Evolutionary conservation across 2,329 filamentous ascomycete genomes (phyloP), one percentile per base, ranked within the genome.

Genomic region (Trichoderma lentiforme): DNA sequence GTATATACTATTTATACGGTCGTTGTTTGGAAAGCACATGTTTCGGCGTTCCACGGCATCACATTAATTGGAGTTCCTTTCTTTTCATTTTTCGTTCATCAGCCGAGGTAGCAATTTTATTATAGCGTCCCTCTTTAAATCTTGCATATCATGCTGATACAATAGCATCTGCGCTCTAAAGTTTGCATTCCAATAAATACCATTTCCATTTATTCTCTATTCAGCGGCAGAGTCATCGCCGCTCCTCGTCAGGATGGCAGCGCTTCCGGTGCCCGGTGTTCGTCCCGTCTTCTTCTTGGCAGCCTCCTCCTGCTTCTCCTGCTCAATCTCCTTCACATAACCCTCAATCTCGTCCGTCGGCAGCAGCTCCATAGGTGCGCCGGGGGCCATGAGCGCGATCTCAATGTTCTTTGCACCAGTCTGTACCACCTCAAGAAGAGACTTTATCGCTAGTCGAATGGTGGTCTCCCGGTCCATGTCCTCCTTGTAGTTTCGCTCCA

Each of bases 331-430:
- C 90, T 98, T 98, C 80, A 99, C 97, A 80, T 97, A 98, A 77
- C 90, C 89, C 87, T 99, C 96, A 79, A 99, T 99, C 79, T 97
- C 93, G 82, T 98, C 95, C 36, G 95, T 92, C 3, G 94, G 93
- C 77, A 99, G 88, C 90, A 97, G 95, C 86, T 98, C 95, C 74
- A 99, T 90, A 18, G 88, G 83, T 86, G 97, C 94, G 67, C 94
- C 95, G 7, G 96, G 95, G 8, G 94, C 93, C 94, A 98, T 98
- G 80, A 99, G 91, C 72, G 97, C 96, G 79, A 99, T 98, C 86
- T 99, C 96, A 79, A 99, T 99, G 84, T 99, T 99, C 90, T 99
- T 99, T 68, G 96, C 96, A 74, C 96, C 96, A 3, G 96, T 99
- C 85, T 99, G 96, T 74, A 99, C 96, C 69, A 99, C 96, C 83